Evolutionary conservation across 2,329 filamentous ascomycete genomes (phyloP).

Genomic region (Ceratocystis papillata): DNA sequence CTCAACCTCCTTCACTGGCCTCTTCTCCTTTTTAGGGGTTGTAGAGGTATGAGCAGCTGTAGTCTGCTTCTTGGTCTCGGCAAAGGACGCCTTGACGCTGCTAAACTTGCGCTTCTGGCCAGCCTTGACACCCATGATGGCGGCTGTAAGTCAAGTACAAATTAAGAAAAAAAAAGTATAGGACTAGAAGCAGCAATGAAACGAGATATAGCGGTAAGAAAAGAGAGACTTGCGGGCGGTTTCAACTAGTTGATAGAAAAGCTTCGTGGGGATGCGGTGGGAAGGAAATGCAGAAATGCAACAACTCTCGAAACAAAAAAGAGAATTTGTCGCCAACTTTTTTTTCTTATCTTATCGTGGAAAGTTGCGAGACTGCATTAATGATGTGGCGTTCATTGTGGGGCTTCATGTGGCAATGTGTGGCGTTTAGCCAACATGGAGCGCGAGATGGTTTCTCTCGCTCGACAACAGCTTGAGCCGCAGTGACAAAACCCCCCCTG

Average conservation of each 20-base stretch:
- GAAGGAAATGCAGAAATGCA: neutral
- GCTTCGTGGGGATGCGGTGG: no score
- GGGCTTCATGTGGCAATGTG: neutral
- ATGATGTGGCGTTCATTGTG: neutral
- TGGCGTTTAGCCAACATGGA: no score
- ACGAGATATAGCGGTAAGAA: slow-evolving; percentile 4
- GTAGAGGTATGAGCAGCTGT: slow-evolving; percentile 26
- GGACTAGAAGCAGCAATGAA: neutral
- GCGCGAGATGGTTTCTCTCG: neutral
- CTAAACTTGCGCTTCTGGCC: slow-evolving; percentile 34
- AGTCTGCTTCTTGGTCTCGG: slow-evolving; percentile 26
- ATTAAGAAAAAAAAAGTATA: slow-evolving; percentile 11
- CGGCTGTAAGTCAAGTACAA: neutral
- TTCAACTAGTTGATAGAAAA: no score
- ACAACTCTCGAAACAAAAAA: neutral
- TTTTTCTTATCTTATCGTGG: slow-evolving; percentile 25
- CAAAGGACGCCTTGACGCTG: slow-evolving; percentile 29
- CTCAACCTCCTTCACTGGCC: slow-evolving; percentile 27
- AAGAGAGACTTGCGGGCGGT: neutral
- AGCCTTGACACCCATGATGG: slow-evolving; percentile 25
- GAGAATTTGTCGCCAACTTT: slow-evolving; percentile 22
- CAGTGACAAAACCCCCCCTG: neutral
- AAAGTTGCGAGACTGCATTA: slow-evolving; percentile 8
- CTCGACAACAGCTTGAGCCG: slow-evolving; percentile 3
- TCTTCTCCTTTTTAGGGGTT: slow-evolving; percentile 31